These are phyloP conservation scores for Paramecium sexaurelia DNA, from an alignment of 73 alveolate species.

Conservation along the genomic window DNA sequence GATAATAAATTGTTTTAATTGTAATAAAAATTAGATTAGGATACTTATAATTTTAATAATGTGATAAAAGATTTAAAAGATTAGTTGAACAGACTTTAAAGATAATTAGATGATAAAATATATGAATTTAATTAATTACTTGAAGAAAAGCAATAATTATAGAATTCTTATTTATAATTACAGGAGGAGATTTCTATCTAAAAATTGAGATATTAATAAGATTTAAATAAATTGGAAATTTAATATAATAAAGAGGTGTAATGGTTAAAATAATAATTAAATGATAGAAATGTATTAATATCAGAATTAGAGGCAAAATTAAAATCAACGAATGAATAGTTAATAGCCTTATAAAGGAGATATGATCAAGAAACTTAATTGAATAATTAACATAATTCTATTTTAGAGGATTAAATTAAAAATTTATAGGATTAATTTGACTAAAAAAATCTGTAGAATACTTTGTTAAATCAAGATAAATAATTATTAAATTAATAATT, in stretches of 20 bases:
- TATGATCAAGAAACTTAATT: constrained; percentile 1
- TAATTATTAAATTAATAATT: not conserved
- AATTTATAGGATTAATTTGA: not conserved
- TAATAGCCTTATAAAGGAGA: not conserved
- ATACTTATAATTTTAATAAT: not conserved
- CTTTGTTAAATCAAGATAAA: not conserved
- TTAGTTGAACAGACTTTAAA: not conserved
- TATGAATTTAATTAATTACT: not conserved
- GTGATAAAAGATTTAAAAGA: not conserved
- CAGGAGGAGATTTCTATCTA: not conserved
- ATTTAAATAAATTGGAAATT: not conserved
- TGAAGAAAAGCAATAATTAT: not conserved
- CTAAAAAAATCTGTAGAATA: not conserved
- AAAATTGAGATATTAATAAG: not conserved
- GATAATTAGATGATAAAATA: not conserved
- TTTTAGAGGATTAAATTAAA: not conserved
- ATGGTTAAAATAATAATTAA: not conserved
- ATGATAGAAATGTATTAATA: not conserved
- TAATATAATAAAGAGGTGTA: not conserved
- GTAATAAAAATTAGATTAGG: not conserved
- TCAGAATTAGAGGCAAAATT: not conserved
- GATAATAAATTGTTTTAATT: not conserved
- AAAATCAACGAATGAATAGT: not conserved
- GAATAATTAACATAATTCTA: not conserved
- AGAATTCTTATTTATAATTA: not conserved